Evolutionary conservation across 83 land plant genomes (phyloP), one percentile per base, ranked within the genome.

Genomic region (Thuja plicata): DNA sequence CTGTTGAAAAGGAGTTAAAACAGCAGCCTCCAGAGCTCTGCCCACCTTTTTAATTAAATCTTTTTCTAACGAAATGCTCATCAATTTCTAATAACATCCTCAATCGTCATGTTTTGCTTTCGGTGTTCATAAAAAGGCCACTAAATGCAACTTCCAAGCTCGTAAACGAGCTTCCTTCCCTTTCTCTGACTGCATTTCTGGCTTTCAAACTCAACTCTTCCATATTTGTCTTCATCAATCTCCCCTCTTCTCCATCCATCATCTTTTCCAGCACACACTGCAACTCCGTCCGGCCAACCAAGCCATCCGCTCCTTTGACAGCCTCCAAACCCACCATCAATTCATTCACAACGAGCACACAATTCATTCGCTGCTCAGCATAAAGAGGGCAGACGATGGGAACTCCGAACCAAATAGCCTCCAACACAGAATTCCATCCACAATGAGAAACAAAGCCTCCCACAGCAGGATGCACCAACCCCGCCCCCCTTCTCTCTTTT

Each of bases 401-500:
- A 0, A 87, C 41, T 13, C 88, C 88, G 11, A 54, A 35, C 71
- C 84, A 87, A 40, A 87, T 87, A 32, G 27, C 32, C 21, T 87
- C 88, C 37, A 87, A 7, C 32, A 24, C 60, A 24, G 84, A 87
- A 30, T 87, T 87, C 88, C 88, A 87, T 13, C 88, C 84, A 17
- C 88, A 87, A 55, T 87, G 88, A 13, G 77, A 60, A 43, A 87
- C 12, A 54, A 87, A 87, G 35, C 8, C 32, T 37, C 38, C 88
- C 85, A 84, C 84, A 6, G 90, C 78, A 37, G 34, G 48, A 80
- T 88, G 90, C 2, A n/a, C n/a, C n/a, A n/a, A n/a, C n/a, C n/a
- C n/a, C n/a, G n/a, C n/a, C n/a, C n/a, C n/a, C n/a, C n/a, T n/a
- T n/a, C n/a, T n/a, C n/a, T n/a, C n/a, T n/a, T n/a, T n/a, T n/a